Conservation (phyloP, 805 yeast genomes). For the Zygotorulaspora danielsina region DNA sequence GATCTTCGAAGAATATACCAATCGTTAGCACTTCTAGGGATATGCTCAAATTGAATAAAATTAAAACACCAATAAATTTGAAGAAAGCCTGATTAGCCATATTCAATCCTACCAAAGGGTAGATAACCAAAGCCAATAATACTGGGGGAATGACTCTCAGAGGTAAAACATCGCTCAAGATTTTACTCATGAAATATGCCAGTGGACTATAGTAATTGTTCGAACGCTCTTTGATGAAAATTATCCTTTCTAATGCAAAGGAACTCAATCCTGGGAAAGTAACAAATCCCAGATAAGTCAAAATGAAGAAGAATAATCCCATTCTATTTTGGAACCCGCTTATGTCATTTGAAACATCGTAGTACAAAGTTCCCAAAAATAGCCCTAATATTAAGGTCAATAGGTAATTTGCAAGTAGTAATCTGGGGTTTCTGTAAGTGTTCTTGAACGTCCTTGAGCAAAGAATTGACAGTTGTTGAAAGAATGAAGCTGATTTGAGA, state of each 20-base stretch:
- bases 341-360: slow-evolving; percentile 78
- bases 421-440: slow-evolving; percentile 84
- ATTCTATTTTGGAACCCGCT: slow-evolving; percentile 95
- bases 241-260: slow-evolving; percentile 81
- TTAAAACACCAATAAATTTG: slow-evolving; percentile 63
- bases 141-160: slow-evolving; percentile 90
- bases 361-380: slow-evolving; percentile 83
- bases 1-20: slow-evolving; percentile 82
- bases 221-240: slow-evolving; percentile 88
- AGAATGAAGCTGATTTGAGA: slow-evolving; percentile 46
- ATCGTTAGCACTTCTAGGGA: slow-evolving; percentile 80
- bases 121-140: slow-evolving; percentile 69
- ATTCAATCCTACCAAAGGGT: slow-evolving; percentile 86
- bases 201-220: slow-evolving; percentile 89
- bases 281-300: slow-evolving; percentile 91
- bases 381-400: slow-evolving; percentile 72
- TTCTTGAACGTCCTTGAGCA: slow-evolving; percentile 88
- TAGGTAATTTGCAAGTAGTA: slow-evolving; percentile 79
- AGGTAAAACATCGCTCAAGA: slow-evolving; percentile 88
- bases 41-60: slow-evolving; percentile 81
- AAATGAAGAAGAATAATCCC: slow-evolving; percentile 85
- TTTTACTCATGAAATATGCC: slow-evolving; percentile 80
- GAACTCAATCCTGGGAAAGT: slow-evolving; percentile 88
- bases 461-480: slow-evolving; percentile 65
- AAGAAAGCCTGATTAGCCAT: slow-evolving; percentile 70